A percentile compares a stretch with the other conserved stretches of the same genome.
phyloP scores from a whole-genome alignment of 163 green algal species.

The Coccomyxa subellipsoidea region DNA sequence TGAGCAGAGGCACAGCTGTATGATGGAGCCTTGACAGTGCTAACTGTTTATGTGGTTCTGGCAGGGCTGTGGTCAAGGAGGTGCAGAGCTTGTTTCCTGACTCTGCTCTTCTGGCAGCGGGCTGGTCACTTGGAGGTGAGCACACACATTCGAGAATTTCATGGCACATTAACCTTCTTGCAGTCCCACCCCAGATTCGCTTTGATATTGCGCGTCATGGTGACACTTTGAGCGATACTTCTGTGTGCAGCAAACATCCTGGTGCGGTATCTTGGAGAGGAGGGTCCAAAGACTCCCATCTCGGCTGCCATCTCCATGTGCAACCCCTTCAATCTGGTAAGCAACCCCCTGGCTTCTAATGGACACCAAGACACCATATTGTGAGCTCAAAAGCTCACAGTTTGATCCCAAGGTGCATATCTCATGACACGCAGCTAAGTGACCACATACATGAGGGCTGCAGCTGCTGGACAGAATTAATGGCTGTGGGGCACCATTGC shows the following conservation, averaged over 20 bases:
- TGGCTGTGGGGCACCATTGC: too few species aligned
- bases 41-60: not conserved
- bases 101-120: constrained; percentile 75
- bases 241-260: constrained; percentile 92
- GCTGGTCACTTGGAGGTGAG: constrained; percentile 46
- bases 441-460: too few species aligned
- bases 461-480: too few species aligned
- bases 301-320: constrained; percentile 80
- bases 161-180: too few species aligned
- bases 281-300: constrained; percentile 60
- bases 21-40: not conserved
- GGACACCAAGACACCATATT: too few species aligned
- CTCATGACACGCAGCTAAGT: too few species aligned
- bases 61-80: constrained; percentile 67
- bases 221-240: not conserved
- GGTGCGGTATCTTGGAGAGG: constrained; percentile 85
- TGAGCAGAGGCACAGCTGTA: not conserved
- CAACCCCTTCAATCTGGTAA: constrained; percentile 92
- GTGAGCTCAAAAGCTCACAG: too few species aligned
- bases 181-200: too few species aligned
- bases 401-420: too few species aligned
- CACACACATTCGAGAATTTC: too few species aligned
- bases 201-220: not conserved
- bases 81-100: constrained; percentile 58
- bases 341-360: too few species aligned